A percentile compares a stretch with the other conserved stretches of the same genome.
These are phyloP conservation scores for Flaveria brownii DNA, from an alignment of 129 eudicot genomes.

Conservation along the genomic window DNA sequence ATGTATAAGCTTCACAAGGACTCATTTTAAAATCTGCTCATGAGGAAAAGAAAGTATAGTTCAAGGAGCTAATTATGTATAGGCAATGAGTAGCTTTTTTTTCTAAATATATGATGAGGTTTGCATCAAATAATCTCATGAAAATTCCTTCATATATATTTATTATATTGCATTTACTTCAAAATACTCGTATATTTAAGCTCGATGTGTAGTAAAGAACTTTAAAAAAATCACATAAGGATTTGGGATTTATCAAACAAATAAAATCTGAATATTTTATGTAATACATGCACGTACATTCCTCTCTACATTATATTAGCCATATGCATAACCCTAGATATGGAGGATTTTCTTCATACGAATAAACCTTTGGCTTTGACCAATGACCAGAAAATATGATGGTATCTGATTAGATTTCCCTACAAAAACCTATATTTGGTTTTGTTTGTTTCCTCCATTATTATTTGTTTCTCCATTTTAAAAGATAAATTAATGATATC, in stretches of 20 bases:
- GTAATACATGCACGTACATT: slow-evolving; percentile 30
- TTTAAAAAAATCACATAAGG: neutral
- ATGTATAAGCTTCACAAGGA: too few species aligned
- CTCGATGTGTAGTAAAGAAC: neutral
- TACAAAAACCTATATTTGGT: slow-evolving; percentile 25
- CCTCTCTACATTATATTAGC: neutral
- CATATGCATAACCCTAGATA: slow-evolving; percentile 37
- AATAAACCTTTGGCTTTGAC: slow-evolving; percentile 33
- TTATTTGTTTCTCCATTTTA: slow-evolving; percentile 13
- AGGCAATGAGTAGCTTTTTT: neutral
- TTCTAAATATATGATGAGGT: neutral
- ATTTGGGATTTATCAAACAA: neutral
- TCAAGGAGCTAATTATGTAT: neutral
- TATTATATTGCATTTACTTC: neutral
- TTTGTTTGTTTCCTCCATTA: slow-evolving; percentile 31
- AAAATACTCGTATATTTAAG: neutral
- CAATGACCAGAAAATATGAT: slow-evolving; percentile 5
- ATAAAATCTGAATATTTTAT: neutral
- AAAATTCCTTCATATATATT: neutral
- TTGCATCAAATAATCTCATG: neutral
- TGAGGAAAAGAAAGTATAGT: neutral
- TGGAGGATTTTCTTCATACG: slow-evolving; percentile 18
- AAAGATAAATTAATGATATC: neutral
- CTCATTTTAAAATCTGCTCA: too few species aligned
- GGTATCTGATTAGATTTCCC: slow-evolving; percentile 30